Conservation (phyloP, 2,329 filamentous ascomycete species). For the Exophiala mesophila region DNA sequence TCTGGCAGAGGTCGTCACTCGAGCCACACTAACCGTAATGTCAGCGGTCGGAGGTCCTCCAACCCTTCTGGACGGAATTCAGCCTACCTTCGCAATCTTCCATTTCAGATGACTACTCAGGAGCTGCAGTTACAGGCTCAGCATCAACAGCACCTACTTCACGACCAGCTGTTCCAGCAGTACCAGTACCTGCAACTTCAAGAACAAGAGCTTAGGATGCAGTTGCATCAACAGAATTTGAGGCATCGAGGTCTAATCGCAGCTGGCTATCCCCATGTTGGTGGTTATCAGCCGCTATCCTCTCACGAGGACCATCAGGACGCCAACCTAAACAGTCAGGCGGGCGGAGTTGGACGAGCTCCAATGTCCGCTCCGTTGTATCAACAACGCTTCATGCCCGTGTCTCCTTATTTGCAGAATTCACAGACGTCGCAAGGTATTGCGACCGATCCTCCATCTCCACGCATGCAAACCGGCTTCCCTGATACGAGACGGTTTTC, state of each 20-base stretch:
- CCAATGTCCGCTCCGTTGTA: conserved; percentile 29
- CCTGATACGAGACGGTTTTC: conserved; percentile 43
- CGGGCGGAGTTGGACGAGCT: conserved; percentile 17
- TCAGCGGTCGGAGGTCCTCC: conserved; percentile 50
- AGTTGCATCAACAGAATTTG: conserved; percentile 43
- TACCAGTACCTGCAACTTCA: conserved; percentile 48
- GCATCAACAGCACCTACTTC: conserved; percentile 44
- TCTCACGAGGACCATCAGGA: conserved; percentile 24
- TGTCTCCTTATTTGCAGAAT: conserved; percentile 20
- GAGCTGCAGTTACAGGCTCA: conserved; percentile 39
- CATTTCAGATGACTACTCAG: conserved; percentile 33
- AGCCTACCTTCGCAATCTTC: conserved; percentile 36
- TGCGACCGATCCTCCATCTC: conserved; percentile 44
- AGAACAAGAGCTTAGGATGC: conserved; percentile 46
- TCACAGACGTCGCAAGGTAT: conserved; percentile 32
- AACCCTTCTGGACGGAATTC: conserved; percentile 47
- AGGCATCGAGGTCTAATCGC: conserved; percentile 20
- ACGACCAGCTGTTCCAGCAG: conserved; percentile 47
- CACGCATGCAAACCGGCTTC: conserved; percentile 35
- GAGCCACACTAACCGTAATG: conserved; percentile 44
- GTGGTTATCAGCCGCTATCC: conserved; percentile 36
- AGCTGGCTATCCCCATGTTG: conserved; percentile 22
- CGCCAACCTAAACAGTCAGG: conserved; percentile 12
- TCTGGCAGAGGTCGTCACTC: conserved; percentile 47
- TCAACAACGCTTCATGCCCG: conserved; percentile 23